Conservation (phyloP, 208 protist genomes). For the Acanthamoeba culbertsoni region DNA sequence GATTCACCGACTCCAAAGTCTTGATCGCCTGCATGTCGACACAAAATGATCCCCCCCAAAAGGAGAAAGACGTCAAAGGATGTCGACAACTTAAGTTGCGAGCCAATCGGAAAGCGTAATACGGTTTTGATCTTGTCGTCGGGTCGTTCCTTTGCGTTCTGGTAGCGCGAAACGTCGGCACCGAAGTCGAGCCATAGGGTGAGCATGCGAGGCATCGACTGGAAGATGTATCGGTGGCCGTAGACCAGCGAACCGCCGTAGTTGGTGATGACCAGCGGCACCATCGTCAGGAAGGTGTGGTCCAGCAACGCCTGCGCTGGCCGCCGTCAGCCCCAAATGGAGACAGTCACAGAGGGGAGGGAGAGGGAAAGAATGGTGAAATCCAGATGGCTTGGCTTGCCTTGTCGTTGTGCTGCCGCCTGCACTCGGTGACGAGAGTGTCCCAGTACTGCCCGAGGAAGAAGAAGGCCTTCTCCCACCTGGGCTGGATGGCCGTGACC, state of each 20-base stretch:
- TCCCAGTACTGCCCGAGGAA: conserved; percentile 93
- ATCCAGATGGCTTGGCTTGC: neutral
- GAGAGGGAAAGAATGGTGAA: neutral
- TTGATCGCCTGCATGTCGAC: neutral
- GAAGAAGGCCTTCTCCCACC: conserved; percentile 90
- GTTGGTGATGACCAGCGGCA: conserved; percentile 82
- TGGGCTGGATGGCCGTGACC: conserved; percentile 78
- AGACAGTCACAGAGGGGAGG: neutral
- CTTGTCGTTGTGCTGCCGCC: conserved; percentile 35
- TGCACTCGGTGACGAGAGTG: conserved; percentile 75
- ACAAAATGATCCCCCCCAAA: neutral
- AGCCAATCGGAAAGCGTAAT: neutral
- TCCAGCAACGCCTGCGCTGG: conserved; percentile 13
- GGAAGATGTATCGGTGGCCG: conserved; percentile 88
- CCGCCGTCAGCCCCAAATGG: neutral
- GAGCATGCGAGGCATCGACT: conserved; percentile 93
- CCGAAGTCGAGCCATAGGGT: conserved; percentile 93
- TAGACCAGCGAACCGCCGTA: conserved; percentile 88
- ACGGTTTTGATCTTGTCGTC: conserved; percentile 13
- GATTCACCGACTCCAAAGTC: neutral
- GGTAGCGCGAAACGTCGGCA: neutral
- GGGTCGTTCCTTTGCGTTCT: neutral
- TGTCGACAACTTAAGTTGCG: no score
- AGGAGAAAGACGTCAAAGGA: neutral
- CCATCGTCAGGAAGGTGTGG: conserved; percentile 70